Evolutionary conservation across 2,329 filamentous ascomycete genomes (phyloP).

Genomic region (Diaporthe batatas): DNA sequence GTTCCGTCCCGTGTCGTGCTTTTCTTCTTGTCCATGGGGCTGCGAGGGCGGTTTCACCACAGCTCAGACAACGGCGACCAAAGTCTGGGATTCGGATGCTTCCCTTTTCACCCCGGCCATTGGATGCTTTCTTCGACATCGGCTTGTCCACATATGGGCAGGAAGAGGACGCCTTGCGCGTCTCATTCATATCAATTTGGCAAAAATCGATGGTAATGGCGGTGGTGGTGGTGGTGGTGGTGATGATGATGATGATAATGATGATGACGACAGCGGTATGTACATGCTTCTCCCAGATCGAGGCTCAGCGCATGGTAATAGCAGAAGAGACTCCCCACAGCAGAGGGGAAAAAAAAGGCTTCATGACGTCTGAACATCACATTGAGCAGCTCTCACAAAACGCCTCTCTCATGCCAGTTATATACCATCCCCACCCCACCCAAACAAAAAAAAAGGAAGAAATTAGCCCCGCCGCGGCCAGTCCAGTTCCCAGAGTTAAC

Average conservation of each 20-base stretch:
- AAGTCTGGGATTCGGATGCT: neutral
- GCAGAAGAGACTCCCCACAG: neutral
- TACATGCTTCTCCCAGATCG: slow-evolving; percentile 6
- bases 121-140: neutral
- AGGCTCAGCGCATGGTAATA: neutral
- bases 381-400: slow-evolving; percentile 31
- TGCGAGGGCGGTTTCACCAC: slow-evolving; percentile 23
- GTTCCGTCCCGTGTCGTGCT: slow-evolving; percentile 23
- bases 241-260: neutral
- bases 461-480: slow-evolving; percentile 8
- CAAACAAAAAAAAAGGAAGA: slow-evolving; percentile 10
- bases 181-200: slow-evolving; percentile 30
- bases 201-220: slow-evolving; percentile 1
- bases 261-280: neutral
- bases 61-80: neutral
- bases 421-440: slow-evolving; percentile 10
- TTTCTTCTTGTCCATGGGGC: slow-evolving; percentile 5
- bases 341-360: neutral
- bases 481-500: slow-evolving; percentile 16
- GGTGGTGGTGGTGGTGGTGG: neutral
- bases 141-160: neutral
- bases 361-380: slow-evolving; percentile 35
- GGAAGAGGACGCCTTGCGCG: slow-evolving; percentile 3
- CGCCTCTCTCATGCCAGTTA: slow-evolving; percentile 43
- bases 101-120: neutral